Evolutionary conservation across 805 yeast species (phyloP).

Genomic region (Blastobotrys parvus): DNA sequence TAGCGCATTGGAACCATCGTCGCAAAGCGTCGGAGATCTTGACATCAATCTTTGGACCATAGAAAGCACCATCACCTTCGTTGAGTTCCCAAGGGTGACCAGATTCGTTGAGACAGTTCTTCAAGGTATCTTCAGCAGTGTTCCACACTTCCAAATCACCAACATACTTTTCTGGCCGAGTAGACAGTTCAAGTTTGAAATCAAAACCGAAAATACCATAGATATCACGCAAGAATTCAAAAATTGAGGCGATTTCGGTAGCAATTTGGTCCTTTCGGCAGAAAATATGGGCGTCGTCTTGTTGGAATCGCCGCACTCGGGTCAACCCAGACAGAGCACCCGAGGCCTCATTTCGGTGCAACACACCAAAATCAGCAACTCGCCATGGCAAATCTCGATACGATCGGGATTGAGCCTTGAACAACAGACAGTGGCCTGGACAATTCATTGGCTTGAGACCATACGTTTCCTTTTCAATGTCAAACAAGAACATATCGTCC

Average conservation of each 20-base stretch:
- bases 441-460: conserved; percentile 97
- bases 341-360: conserved; percentile 92
- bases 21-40: conserved; percentile 88
- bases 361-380: conserved; percentile 95
- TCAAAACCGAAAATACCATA: conserved; percentile 93
- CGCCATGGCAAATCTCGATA: conserved; percentile 98
- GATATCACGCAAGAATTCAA: conserved; percentile 75
- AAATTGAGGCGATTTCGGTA: conserved; percentile 70
- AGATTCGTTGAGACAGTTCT: conserved; percentile 72
- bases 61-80: conserved; percentile 94
- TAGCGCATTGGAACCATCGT: conserved; percentile 99
- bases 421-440: conserved; percentile 92
- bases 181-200: conserved; percentile 93
- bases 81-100: conserved; percentile 91
- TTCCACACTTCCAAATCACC: conserved; percentile 96
- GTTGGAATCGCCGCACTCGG: conserved; percentile 98
- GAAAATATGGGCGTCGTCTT: conserved; percentile 98
- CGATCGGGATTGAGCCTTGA: conserved; percentile 86
- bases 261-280: conserved; percentile 89
- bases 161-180: conserved; percentile 93
- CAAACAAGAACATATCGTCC: conserved; percentile 95
- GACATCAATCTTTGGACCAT: conserved; percentile 97
- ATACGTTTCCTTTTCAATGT: conserved; percentile 89
- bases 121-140: conserved; percentile 78
- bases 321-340: conserved; percentile 95